Evolutionary conservation across 2,329 filamentous ascomycete genomes (phyloP).

Genomic region (Juglanconis juglandina): DNA sequence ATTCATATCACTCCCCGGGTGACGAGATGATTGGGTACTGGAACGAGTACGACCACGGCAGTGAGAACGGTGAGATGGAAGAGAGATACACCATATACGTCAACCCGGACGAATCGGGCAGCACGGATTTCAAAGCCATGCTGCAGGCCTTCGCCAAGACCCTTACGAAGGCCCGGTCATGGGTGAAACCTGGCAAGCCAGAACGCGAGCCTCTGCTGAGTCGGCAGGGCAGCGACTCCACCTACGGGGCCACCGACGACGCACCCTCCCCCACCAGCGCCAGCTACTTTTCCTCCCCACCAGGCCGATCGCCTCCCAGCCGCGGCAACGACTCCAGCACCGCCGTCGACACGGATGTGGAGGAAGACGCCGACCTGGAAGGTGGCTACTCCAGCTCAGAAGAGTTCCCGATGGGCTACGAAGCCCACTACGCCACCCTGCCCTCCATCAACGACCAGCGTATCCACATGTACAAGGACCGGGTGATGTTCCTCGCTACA

Average conservation of each 20-base stretch:
- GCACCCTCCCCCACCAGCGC: constrained; percentile 12
- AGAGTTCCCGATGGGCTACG: constrained; percentile 50
- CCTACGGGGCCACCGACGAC: constrained; percentile 23
- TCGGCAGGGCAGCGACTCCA: constrained; percentile 20
- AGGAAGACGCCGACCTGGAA: constrained; percentile 35
- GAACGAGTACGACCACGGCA: constrained; percentile 85
- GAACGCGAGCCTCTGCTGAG: constrained; percentile 24
- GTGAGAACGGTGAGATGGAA: constrained; percentile 59
- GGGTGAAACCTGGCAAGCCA: constrained; percentile 38
- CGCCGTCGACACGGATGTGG: constrained; percentile 38
- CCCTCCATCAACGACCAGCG: constrained; percentile 51
- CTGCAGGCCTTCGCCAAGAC: constrained; percentile 48
- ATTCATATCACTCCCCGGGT: constrained; percentile 8
- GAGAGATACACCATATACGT: constrained; percentile 71
- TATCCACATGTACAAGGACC: constrained; percentile 48
- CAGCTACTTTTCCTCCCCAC: constrained; percentile 24
- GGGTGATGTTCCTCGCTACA: constrained; percentile 52
- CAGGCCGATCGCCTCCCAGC: constrained; percentile 30
- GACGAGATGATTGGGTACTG: constrained; percentile 56
- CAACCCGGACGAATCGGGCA: constrained; percentile 60
- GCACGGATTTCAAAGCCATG: constrained; percentile 62
- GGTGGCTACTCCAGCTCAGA: constrained; percentile 47
- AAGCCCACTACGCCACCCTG: constrained; percentile 50
- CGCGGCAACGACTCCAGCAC: constrained; percentile 20
- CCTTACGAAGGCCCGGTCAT: constrained; percentile 48